Evolutionary conservation across 371 early-diverging fungal genomes (phyloP), one percentile per base, ranked within the genome.

Genomic region (Apophysomyces elegans): DNA sequence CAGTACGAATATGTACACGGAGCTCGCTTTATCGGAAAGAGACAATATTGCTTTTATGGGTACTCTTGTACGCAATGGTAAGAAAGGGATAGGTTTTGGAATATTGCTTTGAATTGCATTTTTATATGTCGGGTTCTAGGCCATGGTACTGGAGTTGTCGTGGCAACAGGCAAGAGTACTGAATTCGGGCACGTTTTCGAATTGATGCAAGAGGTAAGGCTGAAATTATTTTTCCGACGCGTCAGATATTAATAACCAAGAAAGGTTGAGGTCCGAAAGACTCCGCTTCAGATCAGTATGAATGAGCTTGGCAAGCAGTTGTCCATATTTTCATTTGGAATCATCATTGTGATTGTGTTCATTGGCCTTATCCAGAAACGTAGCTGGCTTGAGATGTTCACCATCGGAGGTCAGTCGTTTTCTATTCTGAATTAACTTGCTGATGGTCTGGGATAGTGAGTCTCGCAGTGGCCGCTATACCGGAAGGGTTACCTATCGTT

Each of bases 381-480:
- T 50, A 80, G 80, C n/a, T 90, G 90, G 91, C 79, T 98, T 46
- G 96, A 97, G 71, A 96, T 96, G 96, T 96, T 96, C 71, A 96
- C 96, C 21, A 95, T 96, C 65, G 93, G 92, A 65, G 91, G 88
- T 86, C 70, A 62, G 56, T 56, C 21, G n/a, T 43, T 16, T 21
- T 13, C 54, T 18, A 14, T 58, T 32, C 41, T 65, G 16, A 18
- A n/a, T 65, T 41, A 3, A 11, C 43, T 38, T 56, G 5, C 45
- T 35, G 5, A 14, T 5, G 6, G 32, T 54, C 13, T 18, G 21
- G 4, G 8, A 9, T 63, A 80, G 91, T 96, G 37, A 88, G 89
- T 84, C 79, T 96, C 64, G 95, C 96, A 2, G 96, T 97, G 0
- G 95, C 97, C 41, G 97, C 96, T 63, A 96, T 97, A 46, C 98